These are phyloP conservation scores for Lenzites betulinus DNA, from an alignment of 768 basidiomycete genomes.

Conservation along the genomic window DNA sequence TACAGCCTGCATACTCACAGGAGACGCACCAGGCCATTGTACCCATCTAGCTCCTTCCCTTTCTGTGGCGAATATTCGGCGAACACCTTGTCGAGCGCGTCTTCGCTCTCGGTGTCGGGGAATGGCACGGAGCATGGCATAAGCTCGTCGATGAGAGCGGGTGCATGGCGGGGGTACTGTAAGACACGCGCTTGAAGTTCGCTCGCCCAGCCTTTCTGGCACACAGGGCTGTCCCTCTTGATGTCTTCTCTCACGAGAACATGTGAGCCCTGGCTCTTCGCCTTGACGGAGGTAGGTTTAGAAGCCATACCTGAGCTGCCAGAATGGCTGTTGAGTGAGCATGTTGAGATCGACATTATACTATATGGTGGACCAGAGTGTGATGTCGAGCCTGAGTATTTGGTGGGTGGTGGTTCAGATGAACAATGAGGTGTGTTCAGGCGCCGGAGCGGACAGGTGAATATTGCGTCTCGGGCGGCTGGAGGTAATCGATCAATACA, in stretches of 20 bases:
- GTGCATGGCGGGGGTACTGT: background rate
- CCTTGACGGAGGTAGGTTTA: background rate
- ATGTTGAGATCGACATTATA: constrained; percentile 7
- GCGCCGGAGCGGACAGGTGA: constrained; percentile 25
- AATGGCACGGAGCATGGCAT: background rate
- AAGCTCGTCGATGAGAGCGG: background rate
- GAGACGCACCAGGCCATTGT: background rate
- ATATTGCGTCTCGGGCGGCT: too few species aligned
- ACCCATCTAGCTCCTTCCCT: background rate
- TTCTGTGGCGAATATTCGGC: background rate
- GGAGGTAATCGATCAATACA: background rate
- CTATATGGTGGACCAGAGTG: background rate
- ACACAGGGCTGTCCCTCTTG: background rate
- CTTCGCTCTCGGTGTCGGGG: background rate
- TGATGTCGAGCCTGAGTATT: background rate
- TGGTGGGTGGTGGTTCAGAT: background rate
- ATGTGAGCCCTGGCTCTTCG: background rate
- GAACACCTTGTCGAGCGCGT: background rate
- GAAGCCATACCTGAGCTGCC: background rate
- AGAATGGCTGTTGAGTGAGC: background rate
- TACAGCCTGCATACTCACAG: background rate
- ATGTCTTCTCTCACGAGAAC: background rate
- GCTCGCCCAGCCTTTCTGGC: background rate
- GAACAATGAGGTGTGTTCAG: background rate
- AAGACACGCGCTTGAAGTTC: background rate